Percentiles rank a stretch among this genome's conserved stretches.
These are phyloP conservation scores for Claviceps paspali DNA, from an alignment of 2,329 filamentous ascomycete species.

Conservation along the genomic window DNA sequence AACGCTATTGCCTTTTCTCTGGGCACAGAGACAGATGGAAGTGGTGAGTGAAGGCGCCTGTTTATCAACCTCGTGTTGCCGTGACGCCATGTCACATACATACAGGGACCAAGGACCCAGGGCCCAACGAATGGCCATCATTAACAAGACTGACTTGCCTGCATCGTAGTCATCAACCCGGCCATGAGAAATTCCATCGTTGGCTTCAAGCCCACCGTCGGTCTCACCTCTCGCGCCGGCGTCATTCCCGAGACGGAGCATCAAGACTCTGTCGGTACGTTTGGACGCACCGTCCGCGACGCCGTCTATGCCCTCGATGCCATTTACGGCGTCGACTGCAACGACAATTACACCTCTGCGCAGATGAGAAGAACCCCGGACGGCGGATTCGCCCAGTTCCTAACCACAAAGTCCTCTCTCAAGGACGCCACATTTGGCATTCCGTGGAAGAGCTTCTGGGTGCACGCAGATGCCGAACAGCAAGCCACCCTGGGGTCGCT, in stretches of 20 bases:
- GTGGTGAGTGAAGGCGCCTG: slow-evolving; percentile 28
- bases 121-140: no score
- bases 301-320: slow-evolving; percentile 50
- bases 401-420: slow-evolving; percentile 38
- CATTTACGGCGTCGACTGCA: slow-evolving; percentile 47
- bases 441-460: slow-evolving; percentile 60
- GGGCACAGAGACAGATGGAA: slow-evolving; percentile 62
- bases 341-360: slow-evolving; percentile 50
- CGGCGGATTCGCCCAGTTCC: slow-evolving; percentile 38
- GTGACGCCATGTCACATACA: no score
- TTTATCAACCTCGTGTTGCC: no score
- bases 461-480: slow-evolving; percentile 40
- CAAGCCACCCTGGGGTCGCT: slow-evolving; percentile 30
- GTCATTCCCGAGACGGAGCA: slow-evolving; percentile 52
- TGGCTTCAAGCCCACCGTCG: slow-evolving; percentile 63
- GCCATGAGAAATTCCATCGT: slow-evolving; percentile 54
- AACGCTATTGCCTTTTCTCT: slow-evolving; percentile 49
- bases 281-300: slow-evolving; percentile 55
- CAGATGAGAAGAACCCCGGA: slow-evolving; percentile 40
- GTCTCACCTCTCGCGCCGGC: slow-evolving; percentile 48
- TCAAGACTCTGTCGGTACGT: slow-evolving; percentile 53
- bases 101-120: no score
- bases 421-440: slow-evolving; percentile 51
- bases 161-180: slow-evolving; percentile 46
- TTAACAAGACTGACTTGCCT: background rate